Evolutionary conservation across 257 asterid genomes (phyloP).

Genomic region (Verbascum thapsus): DNA sequence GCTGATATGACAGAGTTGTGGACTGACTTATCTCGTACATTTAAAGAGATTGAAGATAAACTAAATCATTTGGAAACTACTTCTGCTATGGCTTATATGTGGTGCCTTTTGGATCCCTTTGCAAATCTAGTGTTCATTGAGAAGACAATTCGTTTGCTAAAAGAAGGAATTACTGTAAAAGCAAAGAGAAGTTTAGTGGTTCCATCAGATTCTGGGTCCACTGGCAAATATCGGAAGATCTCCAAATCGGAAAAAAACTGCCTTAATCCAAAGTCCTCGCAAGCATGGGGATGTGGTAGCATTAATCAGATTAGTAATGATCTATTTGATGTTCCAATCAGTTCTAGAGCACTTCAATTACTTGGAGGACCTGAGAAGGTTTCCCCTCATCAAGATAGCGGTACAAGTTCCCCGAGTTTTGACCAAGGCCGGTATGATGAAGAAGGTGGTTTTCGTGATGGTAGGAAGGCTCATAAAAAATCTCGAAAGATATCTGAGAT

Average conservation of each 20-base stretch:
- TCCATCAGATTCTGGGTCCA: slow-evolving; percentile 50
- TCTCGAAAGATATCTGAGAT: slow-evolving; percentile 73
- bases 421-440: slow-evolving; percentile 44
- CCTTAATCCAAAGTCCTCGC: slow-evolving; percentile 33
- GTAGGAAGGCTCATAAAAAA: slow-evolving; percentile 56
- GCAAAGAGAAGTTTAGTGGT: slow-evolving; percentile 59
- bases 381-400: slow-evolving; percentile 48
- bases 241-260: slow-evolving; percentile 45
- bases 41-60: slow-evolving; percentile 65
- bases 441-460: slow-evolving; percentile 34
- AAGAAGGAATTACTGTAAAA: slow-evolving; percentile 72
- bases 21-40: slow-evolving; percentile 61
- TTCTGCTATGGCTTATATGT: slow-evolving; percentile 67
- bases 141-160: slow-evolving; percentile 73
- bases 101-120: slow-evolving; percentile 96
- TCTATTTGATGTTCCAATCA: slow-evolving; percentile 68
- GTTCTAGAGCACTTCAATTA: slow-evolving; percentile 45
- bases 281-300: slow-evolving; percentile 47
- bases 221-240: slow-evolving; percentile 49
- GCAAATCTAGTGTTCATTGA: slow-evolving; percentile 86
- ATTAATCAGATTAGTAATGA: slow-evolving; percentile 42
- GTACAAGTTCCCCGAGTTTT: slow-evolving; percentile 47
- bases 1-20: slow-evolving; percentile 67
- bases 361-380: slow-evolving; percentile 44
- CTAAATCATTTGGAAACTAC: slow-evolving; percentile 50